phyloP scores from a whole-genome alignment of 108 stramenopile species.

The Cyclotella kingstonii region DNA sequence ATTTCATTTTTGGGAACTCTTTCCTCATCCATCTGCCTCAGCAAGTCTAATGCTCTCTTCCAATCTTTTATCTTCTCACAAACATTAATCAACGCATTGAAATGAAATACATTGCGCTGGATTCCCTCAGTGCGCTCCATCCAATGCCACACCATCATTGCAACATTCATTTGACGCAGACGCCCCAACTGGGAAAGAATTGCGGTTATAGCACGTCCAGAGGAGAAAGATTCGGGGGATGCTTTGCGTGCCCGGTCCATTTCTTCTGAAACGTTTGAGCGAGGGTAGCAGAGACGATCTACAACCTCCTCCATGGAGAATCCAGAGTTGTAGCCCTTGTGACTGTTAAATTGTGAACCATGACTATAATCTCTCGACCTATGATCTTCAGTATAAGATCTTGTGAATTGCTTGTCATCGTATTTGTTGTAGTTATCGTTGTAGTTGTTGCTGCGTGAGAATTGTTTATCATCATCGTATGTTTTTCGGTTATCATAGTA shows the following conservation, averaged over 20 bases:
- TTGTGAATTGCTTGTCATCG: slow-evolving; percentile 40
- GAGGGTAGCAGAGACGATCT: slow-evolving; percentile 54
- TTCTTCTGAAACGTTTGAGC: slow-evolving; percentile 52
- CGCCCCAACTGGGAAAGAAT: slow-evolving; percentile 71
- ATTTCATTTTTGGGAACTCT: slow-evolving; percentile 80
- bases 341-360: too few relatives aligned
- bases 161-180: slow-evolving; percentile 61
- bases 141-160: slow-evolving; percentile 74
- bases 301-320: slow-evolving; percentile 59
- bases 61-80: slow-evolving; percentile 79
- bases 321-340: slow-evolving; percentile 16
- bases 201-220: slow-evolving; percentile 73
- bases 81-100: slow-evolving; percentile 80
- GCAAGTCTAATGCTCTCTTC: slow-evolving; percentile 58
- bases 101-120: slow-evolving; percentile 67
- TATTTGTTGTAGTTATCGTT: slow-evolving; percentile 34
- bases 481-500: slow-evolving; percentile 11
- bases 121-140: slow-evolving; percentile 56
- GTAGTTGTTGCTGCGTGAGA: slow-evolving; percentile 3
- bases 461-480: slow-evolving; percentile 12
- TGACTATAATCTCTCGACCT: too few relatives aligned
- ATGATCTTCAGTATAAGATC: slow-evolving; percentile 10
- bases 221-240: slow-evolving; percentile 55
- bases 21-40: slow-evolving; percentile 77
- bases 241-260: slow-evolving; percentile 53